A percentile compares a stretch with the other conserved stretches of the same genome.
Evolutionary conservation across 306 rosid genomes (phyloP).

Genomic region (Cucurbita argyrosperma): DNA sequence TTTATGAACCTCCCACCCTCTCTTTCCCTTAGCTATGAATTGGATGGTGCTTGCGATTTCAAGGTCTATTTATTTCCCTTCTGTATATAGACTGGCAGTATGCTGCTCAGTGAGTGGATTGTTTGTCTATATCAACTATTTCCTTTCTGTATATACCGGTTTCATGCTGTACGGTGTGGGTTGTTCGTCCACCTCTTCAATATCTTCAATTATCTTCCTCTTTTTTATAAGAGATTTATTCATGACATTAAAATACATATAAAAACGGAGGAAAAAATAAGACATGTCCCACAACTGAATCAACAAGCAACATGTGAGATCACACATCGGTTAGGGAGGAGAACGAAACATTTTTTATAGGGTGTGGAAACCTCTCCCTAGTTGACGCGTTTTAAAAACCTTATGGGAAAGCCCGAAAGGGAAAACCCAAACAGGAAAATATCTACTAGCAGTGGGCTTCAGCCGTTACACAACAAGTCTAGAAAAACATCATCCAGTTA

Average conservation of each 20-base stretch:
- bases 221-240: neutral
- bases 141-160: neutral
- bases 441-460: no score
- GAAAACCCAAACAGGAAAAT: no score
- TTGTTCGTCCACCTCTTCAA: neutral
- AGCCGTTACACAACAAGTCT: no score
- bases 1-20: neutral
- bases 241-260: neutral
- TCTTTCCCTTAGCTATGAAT: neutral
- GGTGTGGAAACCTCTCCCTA: no score
- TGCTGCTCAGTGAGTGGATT: neutral
- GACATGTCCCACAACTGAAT: neutral
- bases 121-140: neutral
- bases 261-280: neutral
- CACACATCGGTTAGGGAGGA: neutral
- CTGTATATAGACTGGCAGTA: neutral
- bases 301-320: neutral
- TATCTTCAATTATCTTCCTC: neutral
- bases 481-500: no score
- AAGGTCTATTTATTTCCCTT: neutral
- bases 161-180: neutral
- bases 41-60: neutral
- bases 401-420: no score
- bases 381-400: no score
- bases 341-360: no score